A percentile compares a stretch with the other conserved stretches of the same genome.
Evolutionary conservation across 164 flowering plant genomes (phyloP).

Genomic region (Aristolochia fimbriata): DNA sequence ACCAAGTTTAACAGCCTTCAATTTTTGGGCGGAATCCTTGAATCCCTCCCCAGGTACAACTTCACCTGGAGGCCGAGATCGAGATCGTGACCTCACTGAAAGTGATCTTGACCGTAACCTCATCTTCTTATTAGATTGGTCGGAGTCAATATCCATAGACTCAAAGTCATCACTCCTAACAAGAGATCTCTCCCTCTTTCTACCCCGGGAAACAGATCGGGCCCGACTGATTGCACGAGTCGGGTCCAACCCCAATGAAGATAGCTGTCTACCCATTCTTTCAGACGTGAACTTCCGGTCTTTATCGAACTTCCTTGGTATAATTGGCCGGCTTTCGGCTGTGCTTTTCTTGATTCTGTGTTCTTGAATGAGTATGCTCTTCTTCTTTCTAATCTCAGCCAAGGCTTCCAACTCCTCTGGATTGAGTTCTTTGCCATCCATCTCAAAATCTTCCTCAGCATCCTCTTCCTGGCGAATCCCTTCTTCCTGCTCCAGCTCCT

Average conservation of each 20-base stretch:
- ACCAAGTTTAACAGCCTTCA: constrained; percentile 6
- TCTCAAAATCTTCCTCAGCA: constrained; percentile 50
- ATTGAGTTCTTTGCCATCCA: constrained; percentile 51
- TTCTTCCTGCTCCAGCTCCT: constrained; percentile 75
- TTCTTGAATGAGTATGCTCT: constrained; percentile 61
- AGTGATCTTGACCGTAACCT: no score
- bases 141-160: constrained; percentile 3
- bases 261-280: constrained; percentile 90
- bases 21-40: no score
- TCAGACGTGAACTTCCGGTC: constrained; percentile 50
- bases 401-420: constrained; percentile 54
- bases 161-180: no score
- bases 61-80: constrained; percentile 31
- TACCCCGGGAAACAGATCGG: constrained; percentile 43
- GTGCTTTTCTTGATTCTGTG: constrained; percentile 87
- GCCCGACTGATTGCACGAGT: constrained; percentile 51
- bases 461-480: constrained; percentile 41
- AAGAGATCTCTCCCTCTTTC: constrained; percentile 23
- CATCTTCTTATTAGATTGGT: no score
- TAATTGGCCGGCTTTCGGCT: constrained; percentile 63
- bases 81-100: constrained; percentile 17
- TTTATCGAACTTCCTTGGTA: constrained; percentile 81
- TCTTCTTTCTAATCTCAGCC: constrained; percentile 70
- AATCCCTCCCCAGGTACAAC: no score
- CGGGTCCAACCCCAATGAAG: constrained; percentile 66